These are phyloP conservation scores for Astragalus membranaceus DNA, from an alignment of 306 rosid species.

Conservation along the genomic window DNA sequence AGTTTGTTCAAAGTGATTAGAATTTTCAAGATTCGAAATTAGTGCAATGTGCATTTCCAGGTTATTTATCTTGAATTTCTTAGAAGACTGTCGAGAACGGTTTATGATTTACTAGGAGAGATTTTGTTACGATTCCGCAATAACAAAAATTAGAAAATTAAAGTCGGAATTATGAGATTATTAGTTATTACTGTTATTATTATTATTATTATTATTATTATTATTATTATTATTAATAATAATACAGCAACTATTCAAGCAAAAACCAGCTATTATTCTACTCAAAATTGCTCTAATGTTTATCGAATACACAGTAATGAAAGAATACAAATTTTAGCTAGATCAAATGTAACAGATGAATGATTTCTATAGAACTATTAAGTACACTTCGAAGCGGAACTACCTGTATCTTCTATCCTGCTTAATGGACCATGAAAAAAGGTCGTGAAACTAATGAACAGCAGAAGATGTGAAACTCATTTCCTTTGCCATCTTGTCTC, in stretches of 20 bases:
- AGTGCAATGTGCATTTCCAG: too few species aligned
- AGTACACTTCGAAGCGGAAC: slow-evolving; percentile 23
- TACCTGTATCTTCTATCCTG: slow-evolving; percentile 20
- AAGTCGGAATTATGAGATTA: too few species aligned
- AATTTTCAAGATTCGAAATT: too few species aligned
- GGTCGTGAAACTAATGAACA: slow-evolving; percentile 32
- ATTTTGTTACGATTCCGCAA: too few species aligned
- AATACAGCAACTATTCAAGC: slow-evolving; percentile 9
- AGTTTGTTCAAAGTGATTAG: too few species aligned
- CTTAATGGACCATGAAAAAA: slow-evolving; percentile 32
- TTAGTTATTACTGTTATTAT: too few species aligned
- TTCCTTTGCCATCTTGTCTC: slow-evolving; percentile 32
- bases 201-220: too few species aligned
- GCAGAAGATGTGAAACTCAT: slow-evolving; percentile 25
- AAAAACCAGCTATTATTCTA: slow-evolving; percentile 36
- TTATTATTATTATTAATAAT: too few species aligned
- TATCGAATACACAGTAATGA: slow-evolving; percentile 45
- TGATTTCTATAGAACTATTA: slow-evolving; percentile 34
- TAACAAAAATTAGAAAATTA: too few species aligned
- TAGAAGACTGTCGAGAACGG: too few species aligned
- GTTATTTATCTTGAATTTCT: too few species aligned
- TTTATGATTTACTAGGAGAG: too few species aligned
- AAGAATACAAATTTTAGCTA: slow-evolving; percentile 48
- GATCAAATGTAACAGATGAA: slow-evolving; percentile 24
- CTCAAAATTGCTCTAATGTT: slow-evolving; percentile 43